Evolutionary conservation across 306 rosid species (phyloP), one percentile per base, ranked within the genome.

Genomic region (Vigna nakashimae): DNA sequence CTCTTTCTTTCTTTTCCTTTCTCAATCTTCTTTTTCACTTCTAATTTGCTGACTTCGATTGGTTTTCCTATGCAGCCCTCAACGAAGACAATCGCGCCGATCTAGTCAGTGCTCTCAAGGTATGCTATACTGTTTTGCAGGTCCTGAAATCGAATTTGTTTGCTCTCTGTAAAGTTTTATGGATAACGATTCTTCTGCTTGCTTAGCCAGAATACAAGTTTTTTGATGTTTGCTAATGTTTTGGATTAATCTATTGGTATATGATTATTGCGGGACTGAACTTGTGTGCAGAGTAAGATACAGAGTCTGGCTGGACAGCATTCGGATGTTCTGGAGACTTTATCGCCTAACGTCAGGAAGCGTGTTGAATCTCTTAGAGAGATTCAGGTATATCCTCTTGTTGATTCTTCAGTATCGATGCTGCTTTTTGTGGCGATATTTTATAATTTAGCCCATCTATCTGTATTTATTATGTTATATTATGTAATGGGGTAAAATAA

Each of bases 21-120:
- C 26, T 52, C 6, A 55, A 55, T 55, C 32, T 9, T 55, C 15
- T 10, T 20, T 18, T 20, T 55, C 1, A 0, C 4, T 45, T 45
- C 12, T 12, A 45, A 2, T 45, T 45, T 12, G 1, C 50, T 4
- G 5, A 45, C 0, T 45, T 45, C 5, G 4, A 1, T 45, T 45
- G 2, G 16, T 18, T 20, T 55, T 20, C 16, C 6, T 55, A 6
- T 9, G 62, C 15, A 93, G 98, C 90, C 79, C 90, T 93, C 36
- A 87, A 86, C 65, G 89, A 84, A 65, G 92, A 76, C 60, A 78
- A 91, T 83, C 88, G 92, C 74, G 92, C 91, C 2, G 98, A 85
- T 68, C 89, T 93, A 10, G 96, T 93, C 20, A 93, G 88, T 83
- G 97, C 92, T 71, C 92, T 93, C 64, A 91, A 93, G 96, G 98